A percentile compares a stretch with the other conserved stretches of the same genome.
These are phyloP conservation scores for Thalia dealbata DNA, from an alignment of 176 grass and related monocot species.

Conservation along the genomic window DNA sequence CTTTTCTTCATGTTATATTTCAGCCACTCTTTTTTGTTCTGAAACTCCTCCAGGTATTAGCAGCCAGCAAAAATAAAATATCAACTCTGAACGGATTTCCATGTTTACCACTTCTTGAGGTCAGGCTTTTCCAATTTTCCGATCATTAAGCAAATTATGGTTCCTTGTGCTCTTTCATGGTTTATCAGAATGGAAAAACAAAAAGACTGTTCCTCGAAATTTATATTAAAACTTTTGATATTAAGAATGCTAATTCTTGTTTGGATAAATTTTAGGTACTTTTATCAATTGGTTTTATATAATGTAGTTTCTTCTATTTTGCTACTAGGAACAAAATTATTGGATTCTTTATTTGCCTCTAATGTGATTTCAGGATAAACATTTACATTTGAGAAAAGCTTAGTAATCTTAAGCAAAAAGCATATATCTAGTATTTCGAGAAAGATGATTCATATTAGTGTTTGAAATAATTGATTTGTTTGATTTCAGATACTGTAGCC, in stretches of 20 bases:
- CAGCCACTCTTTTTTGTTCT: slow-evolving; percentile 2
- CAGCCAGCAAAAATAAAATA: slow-evolving; percentile 92
- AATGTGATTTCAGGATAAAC: background rate
- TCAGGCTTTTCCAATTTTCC: background rate
- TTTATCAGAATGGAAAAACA: background rate
- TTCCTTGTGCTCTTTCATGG: background rate
- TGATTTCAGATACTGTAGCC: too few species aligned
- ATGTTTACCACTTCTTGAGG: slow-evolving; percentile 79
- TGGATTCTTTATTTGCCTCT: background rate
- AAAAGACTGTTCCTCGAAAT: background rate
- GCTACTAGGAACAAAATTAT: background rate
- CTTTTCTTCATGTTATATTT: slow-evolving; percentile 5
- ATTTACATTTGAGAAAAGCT: background rate
- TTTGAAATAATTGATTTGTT: background rate
- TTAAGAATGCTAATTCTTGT: background rate
- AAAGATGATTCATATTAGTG: background rate
- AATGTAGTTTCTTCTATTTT: background rate
- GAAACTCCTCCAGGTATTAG: slow-evolving; percentile 49
- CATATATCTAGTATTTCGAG: background rate
- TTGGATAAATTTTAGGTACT: background rate
- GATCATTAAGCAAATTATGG: background rate
- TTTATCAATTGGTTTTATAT: background rate
- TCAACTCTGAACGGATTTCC: slow-evolving; percentile 92
- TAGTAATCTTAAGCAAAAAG: background rate
- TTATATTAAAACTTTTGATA: background rate